Evolutionary conservation across 176 grass and related monocot species (phyloP).

Genomic region (Eremochloa ophiuroides): DNA sequence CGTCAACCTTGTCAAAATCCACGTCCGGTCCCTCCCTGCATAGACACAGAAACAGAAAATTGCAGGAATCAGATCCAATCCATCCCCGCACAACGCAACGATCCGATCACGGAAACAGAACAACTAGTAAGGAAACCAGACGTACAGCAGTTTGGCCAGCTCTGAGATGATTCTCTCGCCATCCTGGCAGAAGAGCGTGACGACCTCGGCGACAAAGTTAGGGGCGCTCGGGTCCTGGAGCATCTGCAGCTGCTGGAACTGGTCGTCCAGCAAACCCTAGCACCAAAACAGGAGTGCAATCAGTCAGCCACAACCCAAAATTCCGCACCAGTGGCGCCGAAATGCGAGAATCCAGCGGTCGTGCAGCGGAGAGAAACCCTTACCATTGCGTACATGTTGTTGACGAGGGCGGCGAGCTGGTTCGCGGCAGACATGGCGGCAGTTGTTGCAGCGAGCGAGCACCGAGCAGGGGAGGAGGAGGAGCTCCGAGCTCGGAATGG

Average conservation of each 20-base stretch:
- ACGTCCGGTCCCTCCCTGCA: constrained; percentile 44
- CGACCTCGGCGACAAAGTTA: constrained; percentile 48
- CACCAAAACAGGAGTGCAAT: not conserved
- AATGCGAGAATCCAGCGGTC: not conserved
- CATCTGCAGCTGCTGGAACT: constrained; percentile 63
- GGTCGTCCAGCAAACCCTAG: constrained; percentile 69
- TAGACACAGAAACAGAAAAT: constrained; percentile 2
- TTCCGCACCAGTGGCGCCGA: not conserved
- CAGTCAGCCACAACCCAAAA: not conserved
- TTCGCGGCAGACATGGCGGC: constrained; percentile 34
- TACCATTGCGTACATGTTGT: constrained; percentile 46
- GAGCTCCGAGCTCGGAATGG: not conserved
- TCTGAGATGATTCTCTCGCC: constrained; percentile 50
- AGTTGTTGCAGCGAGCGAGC: not conserved
- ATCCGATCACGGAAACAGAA: not conserved
- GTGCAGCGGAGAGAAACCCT: not conserved
- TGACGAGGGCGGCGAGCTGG: constrained; percentile 42
- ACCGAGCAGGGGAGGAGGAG: not conserved
- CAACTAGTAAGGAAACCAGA: not conserved
- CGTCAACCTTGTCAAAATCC: constrained; percentile 57
- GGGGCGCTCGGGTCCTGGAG: constrained; percentile 43
- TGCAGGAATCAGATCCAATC: not conserved
- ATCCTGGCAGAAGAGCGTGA: constrained; percentile 69
- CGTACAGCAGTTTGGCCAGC: constrained; percentile 46
- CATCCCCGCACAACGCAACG: not conserved